A percentile compares a stretch with the other conserved stretches of the same genome.
Evolutionary conservation across 2,329 filamentous ascomycete species (phyloP).

Genomic region (Thielaviopsis punctulata): DNA sequence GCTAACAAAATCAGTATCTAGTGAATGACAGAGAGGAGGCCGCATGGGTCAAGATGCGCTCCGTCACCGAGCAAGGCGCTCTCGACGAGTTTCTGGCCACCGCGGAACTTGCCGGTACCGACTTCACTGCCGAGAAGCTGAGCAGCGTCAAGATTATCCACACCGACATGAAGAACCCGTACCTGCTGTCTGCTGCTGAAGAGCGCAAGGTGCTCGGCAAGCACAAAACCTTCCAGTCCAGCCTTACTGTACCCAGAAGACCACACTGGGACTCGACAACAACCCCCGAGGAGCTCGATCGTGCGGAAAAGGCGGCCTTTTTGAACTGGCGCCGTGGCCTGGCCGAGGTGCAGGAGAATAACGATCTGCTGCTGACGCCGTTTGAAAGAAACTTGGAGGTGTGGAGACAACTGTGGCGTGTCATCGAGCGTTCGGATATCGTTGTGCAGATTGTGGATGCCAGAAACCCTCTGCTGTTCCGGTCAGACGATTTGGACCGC

Average conservation of each 20-base stretch:
- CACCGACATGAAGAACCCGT: slow-evolving; percentile 88
- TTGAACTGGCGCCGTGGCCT: slow-evolving; percentile 78
- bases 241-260: slow-evolving; percentile 75
- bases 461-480: slow-evolving; percentile 81
- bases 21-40: slow-evolving; percentile 84
- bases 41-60: slow-evolving; percentile 98
- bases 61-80: slow-evolving; percentile 89
- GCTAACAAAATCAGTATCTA: slow-evolving; percentile 46
- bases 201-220: slow-evolving; percentile 64
- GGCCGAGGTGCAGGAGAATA: slow-evolving; percentile 82
- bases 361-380: slow-evolving; percentile 90
- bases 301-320: slow-evolving; percentile 61
- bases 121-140: slow-evolving; percentile 97
- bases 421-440: slow-evolving; percentile 89
- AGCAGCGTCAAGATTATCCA: slow-evolving; percentile 99
- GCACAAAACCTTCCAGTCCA: slow-evolving; percentile 61
- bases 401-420: slow-evolving; percentile 94
- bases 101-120: slow-evolving; percentile 90
- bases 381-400: slow-evolving; percentile 96
- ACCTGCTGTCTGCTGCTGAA: slow-evolving; percentile 68
- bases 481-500: slow-evolving; percentile 78
- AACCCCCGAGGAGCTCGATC: slow-evolving; percentile 66
- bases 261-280: slow-evolving; percentile 79
- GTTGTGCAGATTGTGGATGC: slow-evolving; percentile 98
- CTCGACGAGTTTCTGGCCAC: slow-evolving; percentile 94